Percentiles rank a stretch among this genome's conserved stretches.
Evolutionary conservation across 768 basidiomycete species (phyloP).

Genomic region (Lactarius evosmus): DNA sequence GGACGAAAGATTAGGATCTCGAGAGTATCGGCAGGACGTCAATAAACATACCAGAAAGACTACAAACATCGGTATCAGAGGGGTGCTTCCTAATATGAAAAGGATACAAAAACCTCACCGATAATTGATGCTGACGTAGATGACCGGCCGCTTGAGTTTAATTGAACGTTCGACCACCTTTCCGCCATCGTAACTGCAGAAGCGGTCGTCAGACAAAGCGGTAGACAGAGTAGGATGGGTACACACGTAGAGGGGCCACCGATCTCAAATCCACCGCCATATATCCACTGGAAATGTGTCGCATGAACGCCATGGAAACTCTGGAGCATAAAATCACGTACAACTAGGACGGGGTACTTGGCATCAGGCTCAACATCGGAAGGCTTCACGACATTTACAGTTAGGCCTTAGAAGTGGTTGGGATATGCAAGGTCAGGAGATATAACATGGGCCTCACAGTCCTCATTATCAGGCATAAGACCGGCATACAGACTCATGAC

Average conservation of each 20-base stretch:
- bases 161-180: slow-evolving; percentile 30
- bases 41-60: slow-evolving; percentile 19
- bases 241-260: slow-evolving; percentile 17
- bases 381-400: slow-evolving; percentile 32
- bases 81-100: neutral
- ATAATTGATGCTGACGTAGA: slow-evolving; percentile 34
- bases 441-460: slow-evolving; percentile 25
- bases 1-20: neutral
- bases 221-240: neutral
- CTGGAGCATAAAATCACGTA: slow-evolving; percentile 4
- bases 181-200: slow-evolving; percentile 28
- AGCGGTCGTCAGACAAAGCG: neutral
- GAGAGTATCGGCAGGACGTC: too few relatives aligned
- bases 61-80: neutral
- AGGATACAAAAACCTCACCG: slow-evolving; percentile 24
- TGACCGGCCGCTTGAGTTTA: slow-evolving; percentile 28
- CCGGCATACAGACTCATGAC: slow-evolving; percentile 1
- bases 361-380: slow-evolving; percentile 1
- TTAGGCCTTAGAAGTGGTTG: slow-evolving; percentile 26
- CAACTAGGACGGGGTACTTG: slow-evolving; percentile 31
- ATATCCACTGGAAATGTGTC: slow-evolving; percentile 28
- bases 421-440: neutral
- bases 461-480: slow-evolving; percentile 24
- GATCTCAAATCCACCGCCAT: slow-evolving; percentile 28
- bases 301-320: neutral